phyloP scores from a whole-genome alignment of 106 monocot species.

The Cymbidium sinense region DNA sequence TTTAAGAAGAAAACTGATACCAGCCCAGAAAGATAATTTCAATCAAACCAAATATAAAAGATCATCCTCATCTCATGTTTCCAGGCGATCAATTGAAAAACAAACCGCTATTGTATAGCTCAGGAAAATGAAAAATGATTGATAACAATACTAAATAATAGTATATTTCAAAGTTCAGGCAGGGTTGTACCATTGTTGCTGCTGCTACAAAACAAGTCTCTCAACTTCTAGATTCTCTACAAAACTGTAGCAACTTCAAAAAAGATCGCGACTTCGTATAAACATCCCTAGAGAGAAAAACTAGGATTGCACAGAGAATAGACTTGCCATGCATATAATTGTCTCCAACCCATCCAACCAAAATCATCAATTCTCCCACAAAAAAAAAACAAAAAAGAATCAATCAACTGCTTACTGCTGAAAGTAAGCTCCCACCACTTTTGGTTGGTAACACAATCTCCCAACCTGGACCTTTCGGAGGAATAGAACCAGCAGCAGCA shows the following conservation, averaged over 20 bases:
- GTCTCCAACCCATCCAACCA: background rate
- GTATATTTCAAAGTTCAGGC: background rate
- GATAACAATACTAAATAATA: no score
- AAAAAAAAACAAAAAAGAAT: background rate
- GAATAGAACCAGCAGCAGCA: conserved; percentile 3
- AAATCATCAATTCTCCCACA: background rate
- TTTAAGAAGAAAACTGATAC: no score
- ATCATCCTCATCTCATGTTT: no score
- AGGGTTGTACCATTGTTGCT: background rate
- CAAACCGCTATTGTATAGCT: no score
- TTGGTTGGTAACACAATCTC: conserved; percentile 73
- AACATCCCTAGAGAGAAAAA: background rate
- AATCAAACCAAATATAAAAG: no score
- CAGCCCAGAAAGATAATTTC: no score
- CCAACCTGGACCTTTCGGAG: conserved; percentile 87
- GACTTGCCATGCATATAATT: background rate
- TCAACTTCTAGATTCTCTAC: background rate
- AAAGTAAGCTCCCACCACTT: conserved; percentile 58
- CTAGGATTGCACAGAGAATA: background rate
- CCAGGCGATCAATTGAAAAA: no score
- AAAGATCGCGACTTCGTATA: no score
- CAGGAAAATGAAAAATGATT: no score
- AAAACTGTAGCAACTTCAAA: background rate
- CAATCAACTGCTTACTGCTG: conserved; percentile 52
- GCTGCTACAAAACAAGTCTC: background rate